Base-by-base conservation (phyloP, 2,329 filamentous ascomycete species). In the Fusarium miscanthi region DNA sequence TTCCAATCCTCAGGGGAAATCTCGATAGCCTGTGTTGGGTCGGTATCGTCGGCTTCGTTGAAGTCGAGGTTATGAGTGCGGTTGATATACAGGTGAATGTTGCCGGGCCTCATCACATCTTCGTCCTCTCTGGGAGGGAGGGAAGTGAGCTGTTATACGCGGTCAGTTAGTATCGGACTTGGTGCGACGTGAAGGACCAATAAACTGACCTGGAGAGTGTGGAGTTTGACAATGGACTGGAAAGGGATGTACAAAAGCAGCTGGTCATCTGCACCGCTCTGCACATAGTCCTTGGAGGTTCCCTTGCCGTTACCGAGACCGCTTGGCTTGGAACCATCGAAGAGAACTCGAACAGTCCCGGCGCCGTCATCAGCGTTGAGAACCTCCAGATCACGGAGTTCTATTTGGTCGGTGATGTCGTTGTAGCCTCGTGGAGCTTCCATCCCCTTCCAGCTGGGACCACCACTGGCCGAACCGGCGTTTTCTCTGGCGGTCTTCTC, bases 261-360 rank as follows among this genome's bases (percentile, higher is more conserved):
- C 85, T 99, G 96, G 84, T 98, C 95, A 80, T 99, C 96, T 40
- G 95, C 97, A 79, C 98, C 95, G 81, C 94, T 98, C 86, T 98
- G 94, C 27, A 98, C 91, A 92, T 93, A 98, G 82, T 99, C 95
- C 79, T 89, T 90, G 60, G 69, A 46, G 27, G 74, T 81, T 38
- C 72, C 66, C 78, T 90, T 90, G 61, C 84, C 87, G 77, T 90
- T 89, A 53, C 82, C 81, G 61, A 95, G 81, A 2, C 87, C 86
- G 59, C 87, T 89, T 10, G 95, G 95, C 81, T 92, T 90, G 63
- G 85, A 83, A 8, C 77, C 74, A n/a, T 91, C 90, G 79, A 98
- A 94, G 23, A 98, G 85, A 13, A 89, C 89, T 74, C 91, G 88
- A 63, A 94, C 93, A 41, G 87, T 86, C 13, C 93, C 94, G 71